phyloP scores from a whole-genome alignment of 192 early-diverging fungal genomes.

The Linderina pennispora region DNA sequence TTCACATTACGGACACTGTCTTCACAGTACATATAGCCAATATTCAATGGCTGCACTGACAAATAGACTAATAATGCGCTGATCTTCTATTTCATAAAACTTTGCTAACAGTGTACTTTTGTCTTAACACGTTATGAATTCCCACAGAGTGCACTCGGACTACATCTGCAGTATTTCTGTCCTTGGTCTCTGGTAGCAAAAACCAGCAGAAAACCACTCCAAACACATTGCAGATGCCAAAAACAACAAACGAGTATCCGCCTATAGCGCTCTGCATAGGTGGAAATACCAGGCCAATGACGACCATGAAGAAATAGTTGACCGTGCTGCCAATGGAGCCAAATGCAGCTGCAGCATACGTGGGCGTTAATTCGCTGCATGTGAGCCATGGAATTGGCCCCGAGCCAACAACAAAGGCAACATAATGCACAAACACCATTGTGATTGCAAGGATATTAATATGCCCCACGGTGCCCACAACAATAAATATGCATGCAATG shows the following conservation, averaged over 20 bases:
- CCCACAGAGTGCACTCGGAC: constrained; percentile 32
- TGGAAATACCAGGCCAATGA: constrained; percentile 52
- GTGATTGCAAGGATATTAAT: constrained; percentile 48
- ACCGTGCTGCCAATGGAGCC: constrained; percentile 56
- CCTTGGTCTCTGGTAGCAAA: constrained; percentile 76
- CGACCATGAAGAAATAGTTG: constrained; percentile 57
- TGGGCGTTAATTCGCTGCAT: constrained; percentile 67
- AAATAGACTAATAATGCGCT: too few relatives aligned
- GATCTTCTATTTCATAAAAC: not conserved
- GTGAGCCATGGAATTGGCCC: constrained; percentile 77
- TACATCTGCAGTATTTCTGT: constrained; percentile 56
- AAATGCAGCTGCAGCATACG: constrained; percentile 60
- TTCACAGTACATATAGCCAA: too few relatives aligned
- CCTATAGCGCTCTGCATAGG: constrained; percentile 28
- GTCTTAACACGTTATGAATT: constrained; percentile 25
- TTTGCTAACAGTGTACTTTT: constrained; percentile 4
- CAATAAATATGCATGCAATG: constrained; percentile 50
- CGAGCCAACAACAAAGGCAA: constrained; percentile 63
- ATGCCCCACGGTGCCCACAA: constrained; percentile 50
- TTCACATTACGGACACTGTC: too few relatives aligned
- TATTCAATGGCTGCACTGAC: too few relatives aligned
- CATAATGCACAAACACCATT: constrained; percentile 63
- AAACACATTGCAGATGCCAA: constrained; percentile 52
- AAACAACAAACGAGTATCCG: constrained; percentile 54
- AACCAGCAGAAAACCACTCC: constrained; percentile 52